Conservation (phyloP, 2,329 filamentous ascomycete genomes). For the Cladophialophora bantiana region DNA sequence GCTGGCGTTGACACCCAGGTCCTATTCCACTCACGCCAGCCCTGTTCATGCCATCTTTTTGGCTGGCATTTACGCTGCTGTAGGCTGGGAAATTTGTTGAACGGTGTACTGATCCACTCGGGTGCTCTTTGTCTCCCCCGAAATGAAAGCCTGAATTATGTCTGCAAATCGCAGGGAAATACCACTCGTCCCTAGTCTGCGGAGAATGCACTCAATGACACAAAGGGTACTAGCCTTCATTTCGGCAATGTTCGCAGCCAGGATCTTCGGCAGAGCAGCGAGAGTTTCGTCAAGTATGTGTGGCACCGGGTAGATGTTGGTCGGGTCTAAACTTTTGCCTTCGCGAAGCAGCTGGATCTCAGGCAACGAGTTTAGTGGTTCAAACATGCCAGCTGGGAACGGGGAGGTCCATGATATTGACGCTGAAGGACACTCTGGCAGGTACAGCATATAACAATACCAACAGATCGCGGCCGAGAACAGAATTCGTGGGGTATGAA, state of each 20-base stretch:
- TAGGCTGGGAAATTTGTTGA: neutral
- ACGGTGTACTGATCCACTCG: constrained; percentile 19
- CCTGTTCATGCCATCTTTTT: neutral
- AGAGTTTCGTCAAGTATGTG: constrained; percentile 17
- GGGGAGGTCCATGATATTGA: neutral
- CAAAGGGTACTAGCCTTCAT: constrained; percentile 30
- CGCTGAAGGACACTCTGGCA: constrained; percentile 5
- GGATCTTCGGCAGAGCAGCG: constrained; percentile 18
- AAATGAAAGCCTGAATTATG: constrained; percentile 28
- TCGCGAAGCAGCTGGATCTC: constrained; percentile 22
- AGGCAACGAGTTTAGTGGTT: constrained; percentile 11
- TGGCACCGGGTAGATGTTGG: constrained; percentile 12
- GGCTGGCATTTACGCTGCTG: neutral
- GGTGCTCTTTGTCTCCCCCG: constrained; percentile 10
- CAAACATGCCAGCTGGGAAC: neutral
- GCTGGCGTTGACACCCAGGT: neutral
- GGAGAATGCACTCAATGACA: constrained; percentile 23
- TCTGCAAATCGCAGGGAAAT: constrained; percentile 31
- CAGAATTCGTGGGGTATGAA: constrained; percentile 24
- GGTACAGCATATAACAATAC: constrained; percentile 28
- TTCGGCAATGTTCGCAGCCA: constrained; percentile 24
- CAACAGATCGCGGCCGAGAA: constrained; percentile 31
- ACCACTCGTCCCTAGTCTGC: constrained; percentile 24
- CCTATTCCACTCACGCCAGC: neutral
- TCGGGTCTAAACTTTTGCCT: neutral